Evolutionary conservation across 2,329 filamentous ascomycete genomes (phyloP), one percentile per base, ranked within the genome.

Genomic region (Fusarium camptoceras): DNA sequence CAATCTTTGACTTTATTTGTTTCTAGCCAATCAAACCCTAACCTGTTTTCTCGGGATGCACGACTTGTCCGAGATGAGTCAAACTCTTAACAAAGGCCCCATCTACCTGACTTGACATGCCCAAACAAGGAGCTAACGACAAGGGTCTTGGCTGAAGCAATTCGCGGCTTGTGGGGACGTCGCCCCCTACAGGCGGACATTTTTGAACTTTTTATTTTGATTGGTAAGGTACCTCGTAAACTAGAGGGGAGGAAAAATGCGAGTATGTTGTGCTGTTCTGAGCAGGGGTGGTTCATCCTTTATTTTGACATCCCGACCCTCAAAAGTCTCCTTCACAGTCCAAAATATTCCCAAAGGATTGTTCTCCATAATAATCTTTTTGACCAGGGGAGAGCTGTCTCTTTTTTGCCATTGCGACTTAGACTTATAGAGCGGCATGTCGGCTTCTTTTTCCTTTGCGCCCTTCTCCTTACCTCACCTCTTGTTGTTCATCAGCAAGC

Each of bases 381-480:
- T 30, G 25, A 53, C 30, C 31, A 22, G 10, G 50, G 34, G 34
- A 37, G 34, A 18, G 9, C 49, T 37, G 10, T 37, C 34, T 37
- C 34, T 37, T 27, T 8, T 34, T 47, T 28, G 37, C n/a, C 30
- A 46, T 46, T 37, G 22, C 39, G 46, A 53, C 49, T 28, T 53
- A 37, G 41, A 72, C 63, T 63, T 72, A 72, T 67, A 72, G 37
- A 28, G 55, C 69, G 66, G 69, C 24, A 34, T 61, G 49, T 71
- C 65, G 69, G 65, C 46, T 41, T 53, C 22, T 55, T 70, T 70
- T 72, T 42, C 7, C 10, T 4, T 34, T 56, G 58, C 69, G 70
- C 49, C 18, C 28, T 31, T 7, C 50, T 2, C 50, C 54, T 47
- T 64, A 42, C 47, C 59, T 34, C 56, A 39, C 64, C 41, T 54